Conservation (phyloP, 148 eudicot genomes). For the Chenopodium berlandieri region DNA sequence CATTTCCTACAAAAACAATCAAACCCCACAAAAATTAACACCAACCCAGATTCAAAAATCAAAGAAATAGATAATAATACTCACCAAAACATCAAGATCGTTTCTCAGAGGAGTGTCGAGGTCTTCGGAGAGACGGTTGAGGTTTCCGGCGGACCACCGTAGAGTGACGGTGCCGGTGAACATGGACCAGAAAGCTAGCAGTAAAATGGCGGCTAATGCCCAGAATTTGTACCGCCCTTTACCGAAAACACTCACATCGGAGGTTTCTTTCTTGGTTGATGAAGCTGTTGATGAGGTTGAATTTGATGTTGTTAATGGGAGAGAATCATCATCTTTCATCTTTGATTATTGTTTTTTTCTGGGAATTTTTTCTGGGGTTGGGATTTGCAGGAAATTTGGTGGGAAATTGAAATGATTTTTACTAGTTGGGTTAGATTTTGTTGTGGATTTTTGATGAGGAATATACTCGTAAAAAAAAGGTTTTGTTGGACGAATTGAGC, state of each 20-base stretch:
- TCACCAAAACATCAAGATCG: conserved; percentile 82
- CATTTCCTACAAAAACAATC: conserved; percentile 51
- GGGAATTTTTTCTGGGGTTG: background rate
- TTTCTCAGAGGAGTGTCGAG: conserved; percentile 44
- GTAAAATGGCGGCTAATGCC: conserved; percentile 70
- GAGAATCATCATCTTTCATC: conserved; percentile 59
- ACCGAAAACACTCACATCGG: conserved; percentile 36
- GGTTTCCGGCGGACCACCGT: conserved; percentile 73
- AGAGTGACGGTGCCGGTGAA: conserved; percentile 90
- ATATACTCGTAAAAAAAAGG: background rate
- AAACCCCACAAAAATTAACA: background rate
- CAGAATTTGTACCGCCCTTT: conserved; percentile 79
- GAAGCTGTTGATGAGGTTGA: conserved; percentile 28
- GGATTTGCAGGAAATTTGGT: background rate
- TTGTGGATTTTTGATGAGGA: background rate
- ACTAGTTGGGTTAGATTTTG: background rate
- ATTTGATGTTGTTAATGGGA: conserved; percentile 53
- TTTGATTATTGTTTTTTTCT: background rate
- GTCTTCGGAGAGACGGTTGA: conserved; percentile 48
- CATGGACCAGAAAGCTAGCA: conserved; percentile 93
- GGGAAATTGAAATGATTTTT: background rate
- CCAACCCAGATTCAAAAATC: conserved; percentile 24
- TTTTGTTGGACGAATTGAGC: background rate
- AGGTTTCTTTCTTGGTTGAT: conserved; percentile 36
- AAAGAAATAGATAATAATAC: background rate